phyloP scores from a whole-genome alignment of 23 red algal genomes.

The Chondrus crispus region DNA sequence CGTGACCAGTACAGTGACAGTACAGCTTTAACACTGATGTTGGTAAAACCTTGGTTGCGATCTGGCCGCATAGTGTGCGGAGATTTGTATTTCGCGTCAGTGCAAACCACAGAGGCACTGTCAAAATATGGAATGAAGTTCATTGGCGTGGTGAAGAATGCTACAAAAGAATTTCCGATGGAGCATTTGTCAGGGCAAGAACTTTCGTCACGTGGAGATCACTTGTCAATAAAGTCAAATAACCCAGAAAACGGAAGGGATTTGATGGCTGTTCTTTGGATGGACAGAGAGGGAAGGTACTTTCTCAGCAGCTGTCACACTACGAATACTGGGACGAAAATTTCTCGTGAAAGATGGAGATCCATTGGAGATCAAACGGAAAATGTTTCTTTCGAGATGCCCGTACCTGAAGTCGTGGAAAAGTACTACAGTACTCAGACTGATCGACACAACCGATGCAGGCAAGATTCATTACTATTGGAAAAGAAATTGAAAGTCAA shows the following conservation, averaged over 20 bases:
- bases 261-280: conserved; percentile 22
- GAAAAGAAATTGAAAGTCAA: conserved; percentile 7
- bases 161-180: conserved; percentile 8
- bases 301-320: background rate
- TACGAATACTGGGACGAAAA: background rate
- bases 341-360: background rate
- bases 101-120: background rate
- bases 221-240: background rate
- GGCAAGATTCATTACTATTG: background rate
- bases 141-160: conserved; percentile 23
- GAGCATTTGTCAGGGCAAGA: background rate
- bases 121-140: background rate
- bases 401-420: background rate
- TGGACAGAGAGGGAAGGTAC: conserved; percentile 13
- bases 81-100: conserved; percentile 5
- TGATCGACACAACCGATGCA: conserved; percentile 4
- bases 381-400: background rate
- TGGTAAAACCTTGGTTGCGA: background rate
- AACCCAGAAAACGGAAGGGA: background rate
- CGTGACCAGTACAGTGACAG: background rate
- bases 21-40: background rate
- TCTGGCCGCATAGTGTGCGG: background rate
- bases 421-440: conserved; percentile 19
- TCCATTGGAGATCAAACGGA: background rate
- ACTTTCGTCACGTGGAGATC: background rate